Base-by-base conservation (phyloP, 805 yeast species). In the Spathaspora arborariae region DNA sequence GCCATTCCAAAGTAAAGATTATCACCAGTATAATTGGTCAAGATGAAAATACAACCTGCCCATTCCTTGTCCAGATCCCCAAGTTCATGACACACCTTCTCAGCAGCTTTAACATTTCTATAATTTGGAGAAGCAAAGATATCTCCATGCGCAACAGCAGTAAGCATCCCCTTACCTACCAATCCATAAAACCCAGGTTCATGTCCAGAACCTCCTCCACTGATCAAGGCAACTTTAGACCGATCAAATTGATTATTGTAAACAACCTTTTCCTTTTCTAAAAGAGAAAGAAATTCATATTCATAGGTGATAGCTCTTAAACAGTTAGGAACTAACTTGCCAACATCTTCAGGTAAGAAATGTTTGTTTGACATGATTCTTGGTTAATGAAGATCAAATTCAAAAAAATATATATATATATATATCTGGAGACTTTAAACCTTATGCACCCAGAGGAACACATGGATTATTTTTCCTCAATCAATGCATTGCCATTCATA, bases 121-220 rank as follows among this genome's bases (percentile, higher is more conserved):
- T 63, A 64, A 52, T 67, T 67, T 20, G 75, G 75, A 27, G 67
- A 58, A n/a, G 74, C 74, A 57, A 70, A 70, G 3, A 70, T 64
- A 40, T 68, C 72, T 21, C 75, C 75, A 46, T 67, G 72, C 20
- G 69, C 74, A 19, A 68, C 64, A 4, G 73, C 73, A 11, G 68
- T 45, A 11, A 70, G 54, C 72, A 68, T 67, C 1, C 70, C 73
- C 24, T 58, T 50, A 13, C 70, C 66, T 13, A 70, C 74, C 41
- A 68, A 59, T 0, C 75, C 75, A 45, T 63, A 59, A 64, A 66
- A 66, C 1, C 73, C 73, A 5, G 75, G 75, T 47, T 70, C 75
- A 48, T 70, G 75, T 15, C 75, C 75, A 7, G 74, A 68, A 4
- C 76, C 76, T 18, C 75, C 75, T 11, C 75, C 75, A 46, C 65